These are phyloP conservation scores for Penicillium canariense DNA, from an alignment of 495 filamentous ascomycete genomes.

Conservation along the genomic window DNA sequence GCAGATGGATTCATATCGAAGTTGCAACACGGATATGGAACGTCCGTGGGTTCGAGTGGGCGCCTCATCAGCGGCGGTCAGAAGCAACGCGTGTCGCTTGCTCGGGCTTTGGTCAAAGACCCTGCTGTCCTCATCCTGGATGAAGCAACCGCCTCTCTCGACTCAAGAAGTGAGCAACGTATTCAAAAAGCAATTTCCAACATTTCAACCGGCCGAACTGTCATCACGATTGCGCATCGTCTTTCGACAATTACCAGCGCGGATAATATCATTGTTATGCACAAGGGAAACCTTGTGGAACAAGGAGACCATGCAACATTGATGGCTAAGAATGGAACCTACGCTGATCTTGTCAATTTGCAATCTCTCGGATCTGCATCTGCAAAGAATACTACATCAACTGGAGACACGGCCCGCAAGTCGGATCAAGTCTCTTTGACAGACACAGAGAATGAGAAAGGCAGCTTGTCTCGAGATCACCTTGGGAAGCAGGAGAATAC, in stretches of 20 bases:
- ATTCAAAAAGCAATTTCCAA: constrained; percentile 52
- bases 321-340: constrained; percentile 40
- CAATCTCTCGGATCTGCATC: constrained; percentile 35
- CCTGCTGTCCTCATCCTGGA: constrained; percentile 82
- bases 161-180: constrained; percentile 52
- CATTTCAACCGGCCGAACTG: constrained; percentile 44
- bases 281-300: constrained; percentile 54
- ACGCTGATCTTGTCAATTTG: constrained; percentile 45
- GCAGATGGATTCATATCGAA: constrained; percentile 42
- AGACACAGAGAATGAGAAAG: constrained; percentile 24
- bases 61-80: constrained; percentile 61
- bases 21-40: constrained; percentile 51
- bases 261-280: constrained; percentile 65
- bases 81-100: constrained; percentile 65
- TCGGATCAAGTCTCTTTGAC: constrained; percentile 28
- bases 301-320: constrained; percentile 49
- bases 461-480: constrained; percentile 14
- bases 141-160: constrained; percentile 67
- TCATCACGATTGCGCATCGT: constrained; percentile 49
- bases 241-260: constrained; percentile 54
- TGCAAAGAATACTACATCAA: constrained; percentile 19
- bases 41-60: constrained; percentile 54
- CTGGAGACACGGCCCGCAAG: constrained; percentile 23
- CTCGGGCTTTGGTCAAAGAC: constrained; percentile 69
- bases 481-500: constrained; percentile 17